phyloP scores from a whole-genome alignment of 2,329 filamentous ascomycete genomes.

The Trichoderma oligosporum region DNA sequence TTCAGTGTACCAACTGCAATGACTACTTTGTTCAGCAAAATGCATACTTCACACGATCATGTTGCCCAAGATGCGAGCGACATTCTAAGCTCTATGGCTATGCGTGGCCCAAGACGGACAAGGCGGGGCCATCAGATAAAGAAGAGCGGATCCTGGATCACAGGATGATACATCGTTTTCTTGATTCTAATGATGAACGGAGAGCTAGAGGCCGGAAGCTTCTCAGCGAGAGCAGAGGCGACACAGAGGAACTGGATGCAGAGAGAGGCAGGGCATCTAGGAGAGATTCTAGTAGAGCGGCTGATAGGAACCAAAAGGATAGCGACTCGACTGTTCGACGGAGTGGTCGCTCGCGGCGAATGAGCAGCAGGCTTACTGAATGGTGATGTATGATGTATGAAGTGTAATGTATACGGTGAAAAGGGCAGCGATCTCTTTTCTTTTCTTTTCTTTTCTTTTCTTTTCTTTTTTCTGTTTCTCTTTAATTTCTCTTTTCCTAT shows the following conservation, averaged over 20 bases:
- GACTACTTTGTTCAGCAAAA: constrained; percentile 82
- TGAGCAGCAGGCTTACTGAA: constrained; percentile 33
- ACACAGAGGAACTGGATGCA: constrained; percentile 26
- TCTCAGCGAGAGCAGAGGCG: constrained; percentile 23
- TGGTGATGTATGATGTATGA: constrained; percentile 3
- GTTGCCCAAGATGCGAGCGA: constrained; percentile 88
- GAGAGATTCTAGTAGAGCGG: constrained; percentile 16
- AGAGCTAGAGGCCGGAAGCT: constrained; percentile 44
- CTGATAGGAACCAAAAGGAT: neutral
- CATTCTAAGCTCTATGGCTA: constrained; percentile 96
- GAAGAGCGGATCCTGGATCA: constrained; percentile 76
- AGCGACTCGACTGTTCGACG: constrained; percentile 27
- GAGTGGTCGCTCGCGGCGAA: constrained; percentile 35
- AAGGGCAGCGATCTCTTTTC: neutral
- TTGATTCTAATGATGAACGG: constrained; percentile 66
- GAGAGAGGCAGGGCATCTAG: constrained; percentile 28
- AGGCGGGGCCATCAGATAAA: constrained; percentile 67
- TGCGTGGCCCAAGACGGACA: constrained; percentile 92
- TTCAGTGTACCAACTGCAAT: constrained; percentile 81
- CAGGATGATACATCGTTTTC: constrained; percentile 79
- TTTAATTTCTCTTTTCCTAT: neutral
- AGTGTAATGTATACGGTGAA: neutral
- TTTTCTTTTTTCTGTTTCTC: neutral
- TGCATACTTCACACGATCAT: constrained; percentile 78
- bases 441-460: neutral